phyloP scores from a whole-genome alignment of 2,329 filamentous ascomycete species.

The Cryphonectria nitschkei region DNA sequence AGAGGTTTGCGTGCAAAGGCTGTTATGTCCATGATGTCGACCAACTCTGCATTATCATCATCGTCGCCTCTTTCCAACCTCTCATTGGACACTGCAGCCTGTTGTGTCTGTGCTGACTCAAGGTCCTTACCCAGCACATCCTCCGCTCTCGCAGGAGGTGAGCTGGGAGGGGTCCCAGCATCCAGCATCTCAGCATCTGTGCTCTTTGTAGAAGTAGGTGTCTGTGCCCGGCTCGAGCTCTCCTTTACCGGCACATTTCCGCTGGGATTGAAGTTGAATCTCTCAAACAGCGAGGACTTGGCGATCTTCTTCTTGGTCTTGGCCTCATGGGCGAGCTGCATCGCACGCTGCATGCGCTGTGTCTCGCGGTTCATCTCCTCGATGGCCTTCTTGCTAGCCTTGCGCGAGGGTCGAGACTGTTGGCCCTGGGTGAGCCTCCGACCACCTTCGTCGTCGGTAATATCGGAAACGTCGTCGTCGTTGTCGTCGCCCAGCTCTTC shows the following conservation, averaged over 20 bases:
- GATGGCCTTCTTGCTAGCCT: conserved; percentile 91
- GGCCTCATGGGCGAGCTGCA: conserved; percentile 88
- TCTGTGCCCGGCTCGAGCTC: conserved; percentile 60
- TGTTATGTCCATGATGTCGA: conserved; percentile 31
- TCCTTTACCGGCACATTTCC: conserved; percentile 36
- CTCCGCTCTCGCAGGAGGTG: conserved; percentile 53
- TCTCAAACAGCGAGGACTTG: conserved; percentile 79
- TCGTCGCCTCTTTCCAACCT: conserved; percentile 9
- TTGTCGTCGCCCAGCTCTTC: conserved; percentile 46
- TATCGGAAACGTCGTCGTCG: conserved; percentile 56
- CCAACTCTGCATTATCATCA: conserved; percentile 39
- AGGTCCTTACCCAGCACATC: conserved; percentile 25
- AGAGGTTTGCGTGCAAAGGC: conserved; percentile 28
- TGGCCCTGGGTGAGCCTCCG: conserved; percentile 68
- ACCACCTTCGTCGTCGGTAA: conserved; percentile 66
- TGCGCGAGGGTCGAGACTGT: conserved; percentile 71
- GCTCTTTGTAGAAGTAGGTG: conserved; percentile 48
- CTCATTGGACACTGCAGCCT: conserved; percentile 19
- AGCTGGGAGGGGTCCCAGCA: conserved; percentile 73
- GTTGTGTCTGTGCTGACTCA: conserved; percentile 15
- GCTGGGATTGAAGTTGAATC: conserved; percentile 72
- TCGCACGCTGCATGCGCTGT: conserved; percentile 84
- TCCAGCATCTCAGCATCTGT: conserved; percentile 57
- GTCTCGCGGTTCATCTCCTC: conserved; percentile 96
- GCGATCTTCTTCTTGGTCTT: conserved; percentile 90